Percentiles rank a stretch among this genome's conserved stretches.
Conservation (phyloP, 2,329 filamentous ascomycete species). For the Drechslera avenae region DNA sequence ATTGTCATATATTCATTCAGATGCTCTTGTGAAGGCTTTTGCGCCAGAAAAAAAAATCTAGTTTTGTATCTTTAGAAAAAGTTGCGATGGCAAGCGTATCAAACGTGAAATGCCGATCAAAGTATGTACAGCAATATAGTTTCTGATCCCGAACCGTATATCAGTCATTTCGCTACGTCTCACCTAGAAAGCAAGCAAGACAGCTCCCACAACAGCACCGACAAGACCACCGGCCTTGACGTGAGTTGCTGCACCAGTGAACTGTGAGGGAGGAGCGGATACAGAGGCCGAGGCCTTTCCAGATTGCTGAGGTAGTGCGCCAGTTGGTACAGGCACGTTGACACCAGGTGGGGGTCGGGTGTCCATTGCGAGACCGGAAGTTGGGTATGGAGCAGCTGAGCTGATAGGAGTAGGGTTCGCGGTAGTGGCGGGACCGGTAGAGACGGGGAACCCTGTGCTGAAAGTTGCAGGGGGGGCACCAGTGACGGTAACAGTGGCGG, state of each 20-base stretch:
- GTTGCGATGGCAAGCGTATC: background rate
- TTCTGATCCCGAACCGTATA: too few relatives aligned
- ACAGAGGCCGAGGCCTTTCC: conserved; percentile 29
- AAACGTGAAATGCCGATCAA: background rate
- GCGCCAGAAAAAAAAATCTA: background rate
- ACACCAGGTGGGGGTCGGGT: conserved; percentile 33
- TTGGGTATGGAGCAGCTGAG: conserved; percentile 27
- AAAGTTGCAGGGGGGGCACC: conserved; percentile 24
- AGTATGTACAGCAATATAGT: background rate
- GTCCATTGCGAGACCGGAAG: conserved; percentile 33
- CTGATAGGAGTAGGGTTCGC: background rate
- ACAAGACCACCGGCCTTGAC: conserved; percentile 31
- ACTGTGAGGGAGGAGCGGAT: conserved; percentile 27
- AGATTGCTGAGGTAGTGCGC: conserved; percentile 20
- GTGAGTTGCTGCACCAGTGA: conserved; percentile 36
- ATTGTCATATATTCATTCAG: too few relatives aligned
- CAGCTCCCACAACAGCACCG: conserved; percentile 28
- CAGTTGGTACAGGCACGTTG: conserved; percentile 29
- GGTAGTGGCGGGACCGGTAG: conserved; percentile 19
- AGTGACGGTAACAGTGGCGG: conserved; percentile 37
- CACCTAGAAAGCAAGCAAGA: conserved; percentile 34
- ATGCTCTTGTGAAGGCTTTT: background rate
- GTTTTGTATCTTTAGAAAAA: background rate
- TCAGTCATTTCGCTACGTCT: background rate
- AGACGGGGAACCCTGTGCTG: conserved; percentile 18